Evolutionary conservation across 176 grass and related monocot genomes (phyloP), one percentile per base, ranked within the genome.

Genomic region (Raddia distichophylla): DNA sequence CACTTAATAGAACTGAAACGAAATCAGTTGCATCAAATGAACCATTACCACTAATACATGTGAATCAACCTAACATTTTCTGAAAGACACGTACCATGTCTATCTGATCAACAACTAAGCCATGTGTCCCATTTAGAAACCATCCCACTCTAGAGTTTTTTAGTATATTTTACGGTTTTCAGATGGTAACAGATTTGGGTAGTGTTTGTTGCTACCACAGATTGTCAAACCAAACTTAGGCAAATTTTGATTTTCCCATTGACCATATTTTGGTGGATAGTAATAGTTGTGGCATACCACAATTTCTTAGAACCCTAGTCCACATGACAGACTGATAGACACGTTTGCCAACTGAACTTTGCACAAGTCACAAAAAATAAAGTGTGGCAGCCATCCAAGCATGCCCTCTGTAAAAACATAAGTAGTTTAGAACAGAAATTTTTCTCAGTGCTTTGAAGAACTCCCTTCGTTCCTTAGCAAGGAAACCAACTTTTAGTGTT

Each of bases 401-500:
- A 56, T 56, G 53, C 53, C 53, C 53, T 56, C 2, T 15, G 22
- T 49, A 60, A 66, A 60, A 59, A 64, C 3, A 60, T 73, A 6
- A 22, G 40, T 3, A 40, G 4, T 5, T 40, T 40, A 40, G 37
- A 83, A 78, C 56, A n/a, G 15, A 74, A 74, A 18, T 43, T 34
- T 51, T 60, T 69, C 49, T 56, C 27, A 69, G 51, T n/a, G 50
- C 27, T 69, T 14, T 33, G 32, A 73, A 46, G 15, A 76, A 56
- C 17, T 56, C 50, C 34, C 58, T 49, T 77, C 8, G 7, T 37
- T 67, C 64, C 11, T 77, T 56, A 65, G 47, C 27, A 27, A 66
- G 14, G 18, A 73, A 57, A 73, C n/a, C 9, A 73, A 74, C 9
- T 53, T 82, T 82, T 84, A 20, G 7, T 70, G 40, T 43, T 86